Evolutionary conservation across 306 rosid genomes (phyloP).

Genomic region (Gastrolobium villosum): DNA sequence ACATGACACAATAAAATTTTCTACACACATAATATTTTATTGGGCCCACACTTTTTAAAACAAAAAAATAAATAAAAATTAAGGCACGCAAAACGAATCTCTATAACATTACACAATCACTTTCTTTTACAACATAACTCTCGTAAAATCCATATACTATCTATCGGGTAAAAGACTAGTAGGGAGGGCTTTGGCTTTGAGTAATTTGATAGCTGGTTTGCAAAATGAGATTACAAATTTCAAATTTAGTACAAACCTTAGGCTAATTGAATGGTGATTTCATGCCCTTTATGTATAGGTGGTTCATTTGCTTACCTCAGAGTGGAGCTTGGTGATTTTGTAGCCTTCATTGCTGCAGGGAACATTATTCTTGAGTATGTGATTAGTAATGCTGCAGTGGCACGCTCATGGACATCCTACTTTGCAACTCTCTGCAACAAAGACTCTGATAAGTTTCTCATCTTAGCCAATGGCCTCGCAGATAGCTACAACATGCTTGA

Average conservation of each 20-base stretch:
- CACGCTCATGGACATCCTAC: slow-evolving; percentile 93
- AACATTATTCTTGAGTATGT: slow-evolving; percentile 83
- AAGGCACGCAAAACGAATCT: too few species aligned
- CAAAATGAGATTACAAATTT: neutral
- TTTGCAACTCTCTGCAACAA: slow-evolving; percentile 82
- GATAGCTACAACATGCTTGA: slow-evolving; percentile 55
- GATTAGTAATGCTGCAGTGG: slow-evolving; percentile 72
- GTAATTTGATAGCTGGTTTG: too few species aligned
- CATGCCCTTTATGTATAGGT: slow-evolving; percentile 42
- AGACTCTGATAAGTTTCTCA: slow-evolving; percentile 64
- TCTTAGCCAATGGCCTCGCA: slow-evolving; percentile 44
- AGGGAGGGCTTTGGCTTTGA: too few species aligned
- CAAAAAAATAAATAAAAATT: too few species aligned
- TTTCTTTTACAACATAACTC: too few species aligned
- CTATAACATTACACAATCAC: too few species aligned
- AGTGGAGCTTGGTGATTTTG: slow-evolving; percentile 86
- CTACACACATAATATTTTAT: too few species aligned
- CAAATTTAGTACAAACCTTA: neutral
- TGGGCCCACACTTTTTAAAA: too few species aligned
- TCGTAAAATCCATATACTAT: too few species aligned
- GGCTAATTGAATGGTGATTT: neutral
- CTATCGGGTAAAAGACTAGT: too few species aligned
- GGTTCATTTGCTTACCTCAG: slow-evolving; percentile 91
- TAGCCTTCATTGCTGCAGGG: slow-evolving; percentile 82
- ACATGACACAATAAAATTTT: too few species aligned